phyloP scores from a whole-genome alignment of 83 land plant genomes.

The Picea abies region DNA sequence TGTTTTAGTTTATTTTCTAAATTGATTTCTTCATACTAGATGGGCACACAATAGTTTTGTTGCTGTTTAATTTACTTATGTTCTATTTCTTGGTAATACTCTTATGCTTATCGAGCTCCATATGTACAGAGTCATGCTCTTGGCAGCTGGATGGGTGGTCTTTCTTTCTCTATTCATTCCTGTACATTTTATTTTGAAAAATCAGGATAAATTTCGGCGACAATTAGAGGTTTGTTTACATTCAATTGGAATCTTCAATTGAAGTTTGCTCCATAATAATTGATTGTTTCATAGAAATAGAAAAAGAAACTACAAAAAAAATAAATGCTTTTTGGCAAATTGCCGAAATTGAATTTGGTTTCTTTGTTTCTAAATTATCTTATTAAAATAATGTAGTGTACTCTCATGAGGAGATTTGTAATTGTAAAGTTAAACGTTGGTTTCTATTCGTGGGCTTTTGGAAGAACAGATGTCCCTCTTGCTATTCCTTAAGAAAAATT shows the following conservation, averaged over 20 bases:
- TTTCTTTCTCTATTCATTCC: slow-evolving; percentile 79
- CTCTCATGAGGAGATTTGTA: not conserved
- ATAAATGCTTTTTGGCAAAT: no score
- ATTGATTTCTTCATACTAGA: no score
- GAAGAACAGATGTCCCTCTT: no score
- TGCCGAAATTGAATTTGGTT: no score
- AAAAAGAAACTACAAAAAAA: not conserved
- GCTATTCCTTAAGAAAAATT: no score
- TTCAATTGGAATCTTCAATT: not conserved
- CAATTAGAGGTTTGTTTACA: slow-evolving; percentile 72
- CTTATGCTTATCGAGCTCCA: not conserved
- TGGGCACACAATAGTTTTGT: not conserved
- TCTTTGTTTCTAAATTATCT: not conserved
- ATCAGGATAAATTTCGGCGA: slow-evolving; percentile 61
- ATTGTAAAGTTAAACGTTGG: not conserved
- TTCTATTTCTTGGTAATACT: slow-evolving; percentile 5
- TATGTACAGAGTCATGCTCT: slow-evolving; percentile 61
- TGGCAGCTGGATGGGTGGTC: slow-evolving; percentile 85
- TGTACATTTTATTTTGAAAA: slow-evolving; percentile 70
- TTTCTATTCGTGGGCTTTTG: not conserved
- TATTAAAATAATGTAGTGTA: not conserved
- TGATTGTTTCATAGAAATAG: not conserved
- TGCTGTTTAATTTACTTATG: not conserved
- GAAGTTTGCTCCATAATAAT: not conserved
- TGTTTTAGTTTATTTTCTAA: no score